Evolutionary conservation across 495 filamentous ascomycete species (phyloP), one percentile per base, ranked within the genome.

Genomic region (Jackrogersella multiformis): DNA sequence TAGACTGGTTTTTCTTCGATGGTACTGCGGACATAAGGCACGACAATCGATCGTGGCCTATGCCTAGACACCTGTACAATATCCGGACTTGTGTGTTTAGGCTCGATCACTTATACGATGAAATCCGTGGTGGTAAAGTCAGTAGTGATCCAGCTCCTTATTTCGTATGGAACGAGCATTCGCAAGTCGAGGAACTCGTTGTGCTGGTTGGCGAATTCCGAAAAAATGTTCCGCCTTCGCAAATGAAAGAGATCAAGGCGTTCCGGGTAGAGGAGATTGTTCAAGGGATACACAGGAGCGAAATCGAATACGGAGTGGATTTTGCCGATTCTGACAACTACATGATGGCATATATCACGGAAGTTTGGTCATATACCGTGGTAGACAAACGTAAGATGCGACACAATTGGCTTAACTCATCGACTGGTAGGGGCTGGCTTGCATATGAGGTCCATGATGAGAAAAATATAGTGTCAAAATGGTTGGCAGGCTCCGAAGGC

Each of bases 1-100:
- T 49, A 16, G 66, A 64, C 16, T 69, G 66, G 66, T 59, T 69
- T 5, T 55, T 69, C 41, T 60, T 64, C 26, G 60, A 64, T 5
- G 48, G 55, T 2, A 21, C 15, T 12, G 13, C 16, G 6, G 13
- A 16, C 8, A 35, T 30, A 9, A 2, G 18, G 0, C 1, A 2
- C 23, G 0, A n/a, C 8, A 1, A 12, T 0, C 3, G 4, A 3
- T 0, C 0, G 7, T 24, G 32, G 30, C 3, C 5, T 18, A 28
- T 42, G 20, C 35, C 34, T 9, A 1, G 0, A 1, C 6, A 26
- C 5, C 2, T 63, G 0, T 6, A n/a, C 5, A 6, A 26, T 1
- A 44, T 60, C 5, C 38, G 41, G 28, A 38, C 18, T 5, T 54
- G 39, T 18, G 66, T 55, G 8, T 55, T 69, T 20, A 39, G 9